phyloP scores from a whole-genome alignment of 2,329 filamentous ascomycete species.

The Elsinoe ampelina region DNA sequence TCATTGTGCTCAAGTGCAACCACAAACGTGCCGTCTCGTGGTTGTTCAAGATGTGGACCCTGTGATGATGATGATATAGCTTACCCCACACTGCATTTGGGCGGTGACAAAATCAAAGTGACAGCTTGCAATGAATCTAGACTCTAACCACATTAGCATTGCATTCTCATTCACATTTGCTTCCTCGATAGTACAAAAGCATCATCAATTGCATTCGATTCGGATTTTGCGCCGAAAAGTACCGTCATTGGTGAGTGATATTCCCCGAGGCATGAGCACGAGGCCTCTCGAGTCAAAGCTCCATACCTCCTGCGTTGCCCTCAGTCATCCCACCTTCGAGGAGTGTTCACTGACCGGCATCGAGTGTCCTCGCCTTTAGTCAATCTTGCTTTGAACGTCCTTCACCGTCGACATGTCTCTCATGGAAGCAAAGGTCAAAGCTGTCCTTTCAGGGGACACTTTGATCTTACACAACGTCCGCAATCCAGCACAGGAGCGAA shows the following conservation, averaged over 20 bases:
- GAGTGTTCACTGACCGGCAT: background rate
- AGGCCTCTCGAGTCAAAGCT: constrained; percentile 6
- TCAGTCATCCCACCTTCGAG: background rate
- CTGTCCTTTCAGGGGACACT: constrained; percentile 87
- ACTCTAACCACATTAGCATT: background rate
- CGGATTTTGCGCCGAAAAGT: background rate
- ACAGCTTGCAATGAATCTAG: background rate
- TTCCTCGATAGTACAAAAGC: background rate
- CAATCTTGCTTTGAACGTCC: background rate
- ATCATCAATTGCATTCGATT: background rate
- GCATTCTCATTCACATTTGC: background rate
- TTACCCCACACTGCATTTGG: constrained; percentile 3
- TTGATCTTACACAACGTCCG: constrained; percentile 72
- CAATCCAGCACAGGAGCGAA: constrained; percentile 75
- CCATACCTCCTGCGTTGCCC: background rate
- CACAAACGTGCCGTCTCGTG: background rate
- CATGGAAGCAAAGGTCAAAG: constrained; percentile 74
- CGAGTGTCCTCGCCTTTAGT: background rate
- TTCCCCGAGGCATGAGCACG: background rate
- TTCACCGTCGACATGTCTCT: constrained; percentile 25
- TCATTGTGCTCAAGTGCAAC: background rate
- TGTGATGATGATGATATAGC: constrained; percentile 8
- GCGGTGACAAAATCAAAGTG: constrained; percentile 1
- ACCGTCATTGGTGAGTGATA: background rate
- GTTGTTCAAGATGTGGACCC: background rate